Evolutionary conservation across 305 asterid species (phyloP).

Genomic region (Ajuga reptans): DNA sequence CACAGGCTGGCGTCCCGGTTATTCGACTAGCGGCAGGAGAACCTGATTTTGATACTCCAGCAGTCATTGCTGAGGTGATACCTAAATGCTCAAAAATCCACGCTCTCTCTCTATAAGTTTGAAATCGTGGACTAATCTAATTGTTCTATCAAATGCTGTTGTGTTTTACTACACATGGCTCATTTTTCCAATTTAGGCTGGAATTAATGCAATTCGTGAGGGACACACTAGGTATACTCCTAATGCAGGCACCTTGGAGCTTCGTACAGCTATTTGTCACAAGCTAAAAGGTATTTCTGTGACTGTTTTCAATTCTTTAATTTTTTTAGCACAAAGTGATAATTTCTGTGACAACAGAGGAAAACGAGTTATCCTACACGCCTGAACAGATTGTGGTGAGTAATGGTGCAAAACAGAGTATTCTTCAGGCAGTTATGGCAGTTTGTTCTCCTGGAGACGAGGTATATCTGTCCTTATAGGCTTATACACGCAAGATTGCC

Average conservation of each 20-base stretch:
- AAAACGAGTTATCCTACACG: conserved; percentile 64
- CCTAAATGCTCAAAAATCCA: neutral
- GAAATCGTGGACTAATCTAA: neutral
- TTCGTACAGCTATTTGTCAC: conserved; percentile 75
- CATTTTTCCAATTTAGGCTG: conserved; percentile 34
- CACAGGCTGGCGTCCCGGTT: conserved; percentile 94
- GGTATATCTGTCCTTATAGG: conserved; percentile 29
- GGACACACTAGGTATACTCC: conserved; percentile 63
- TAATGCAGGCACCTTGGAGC: conserved; percentile 81
- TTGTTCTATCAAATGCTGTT: neutral
- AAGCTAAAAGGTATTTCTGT: conserved; percentile 61
- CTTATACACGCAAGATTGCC: neutral
- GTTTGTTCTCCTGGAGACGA: conserved; percentile 59
- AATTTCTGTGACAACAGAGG: conserved; percentile 47
- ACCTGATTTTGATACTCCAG: conserved; percentile 94
- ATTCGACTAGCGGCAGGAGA: conserved; percentile 92
- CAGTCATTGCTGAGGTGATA: conserved; percentile 69
- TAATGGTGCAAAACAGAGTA: conserved; percentile 64
- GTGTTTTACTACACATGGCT: neutral
- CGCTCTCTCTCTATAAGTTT: neutral
- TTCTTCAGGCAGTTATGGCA: conserved; percentile 50
- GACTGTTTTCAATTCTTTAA: neutral
- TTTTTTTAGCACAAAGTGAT: neutral
- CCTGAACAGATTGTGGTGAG: conserved; percentile 90
- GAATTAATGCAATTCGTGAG: conserved; percentile 72